Evolutionary conservation across 108 stramenopile genomes (phyloP).

Genomic region (Skeletonema grethae): DNA sequence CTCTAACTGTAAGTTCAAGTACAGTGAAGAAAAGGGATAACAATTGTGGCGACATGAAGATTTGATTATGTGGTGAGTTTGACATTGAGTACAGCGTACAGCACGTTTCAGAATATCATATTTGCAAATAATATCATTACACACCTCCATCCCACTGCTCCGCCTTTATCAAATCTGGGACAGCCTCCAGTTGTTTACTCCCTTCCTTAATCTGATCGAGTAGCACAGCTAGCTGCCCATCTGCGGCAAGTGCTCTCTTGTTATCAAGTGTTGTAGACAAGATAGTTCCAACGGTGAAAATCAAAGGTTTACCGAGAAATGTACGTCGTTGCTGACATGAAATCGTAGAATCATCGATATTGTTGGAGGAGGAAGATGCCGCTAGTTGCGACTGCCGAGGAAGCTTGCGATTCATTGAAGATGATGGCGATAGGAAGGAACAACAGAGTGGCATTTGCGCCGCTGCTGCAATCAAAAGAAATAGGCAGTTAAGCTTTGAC

Average conservation of each 20-base stretch:
- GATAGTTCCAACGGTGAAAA: background rate
- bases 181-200: constrained; percentile 51
- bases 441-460: background rate
- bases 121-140: background rate
- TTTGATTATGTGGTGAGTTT: background rate
- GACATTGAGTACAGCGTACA: background rate
- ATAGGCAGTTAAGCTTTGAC: background rate
- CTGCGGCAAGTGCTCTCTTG: constrained; percentile 13
- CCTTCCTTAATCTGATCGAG: constrained; percentile 51
- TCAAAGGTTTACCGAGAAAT: background rate
- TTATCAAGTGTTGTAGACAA: constrained; percentile 8
- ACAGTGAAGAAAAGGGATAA: background rate
- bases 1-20: constrained; percentile 41
- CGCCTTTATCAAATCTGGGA: constrained; percentile 69
- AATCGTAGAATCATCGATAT: background rate
- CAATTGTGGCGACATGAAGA: background rate
- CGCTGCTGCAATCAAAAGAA: background rate
- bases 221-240: constrained; percentile 15
- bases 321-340: background rate
- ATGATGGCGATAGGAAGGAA: background rate
- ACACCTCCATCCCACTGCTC: constrained; percentile 81
- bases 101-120: too few species aligned
- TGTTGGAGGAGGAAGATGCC: background rate
- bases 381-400: background rate
- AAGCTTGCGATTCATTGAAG: background rate